Evolutionary conservation across 352 stramenopile genomes (phyloP), one percentile per base, ranked within the genome.

Genomic region (Blastocystis sp.): DNA sequence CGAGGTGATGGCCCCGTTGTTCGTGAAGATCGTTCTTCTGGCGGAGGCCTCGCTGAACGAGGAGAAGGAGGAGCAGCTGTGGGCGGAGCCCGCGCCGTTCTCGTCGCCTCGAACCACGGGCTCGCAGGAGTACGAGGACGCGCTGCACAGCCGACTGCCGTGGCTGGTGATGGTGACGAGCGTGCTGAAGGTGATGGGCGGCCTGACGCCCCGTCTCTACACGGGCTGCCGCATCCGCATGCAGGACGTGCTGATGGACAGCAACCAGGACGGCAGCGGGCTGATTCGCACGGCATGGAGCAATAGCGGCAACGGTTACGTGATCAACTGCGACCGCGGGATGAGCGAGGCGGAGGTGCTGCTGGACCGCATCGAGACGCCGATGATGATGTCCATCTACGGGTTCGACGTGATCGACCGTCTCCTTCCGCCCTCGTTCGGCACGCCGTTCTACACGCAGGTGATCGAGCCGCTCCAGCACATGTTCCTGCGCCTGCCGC

Each of bases 381-480:
- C 79, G 2, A 51, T 29, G 33, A 29, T 26, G 31, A 65, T 89
- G 13, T 65, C n/a, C n/a, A 33, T 89, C 29, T 62, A 77, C 26
- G 50, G n/a, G 13, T 55, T 89, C 13, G 79, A 89, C 13, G 79
- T 89, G n/a, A 26, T 89, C 9, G 79, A 89, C 39, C 51, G 74
- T n/a, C 50, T 67, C 26, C 45, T 50, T 9, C 26, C 39, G 63
- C 33, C 74, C 6, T 10, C 60, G 31, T 29, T 51, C 45, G 10
- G 26, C 37, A 19, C n/a, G 19, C 21, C 29, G 31, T 29, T 51
- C 29, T n/a, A 29, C 37, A n/a, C 35, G 24, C 16, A 26, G 50
- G 35, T 62, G 37, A 50, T 45, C 45, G 31, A 55, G 10, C 41
- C 33, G 41, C 29, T 85, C 33, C 45, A 69, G 24, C 35, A 16